Evolutionary conservation across 306 rosid species (phyloP).

Genomic region (Malus fusca): DNA sequence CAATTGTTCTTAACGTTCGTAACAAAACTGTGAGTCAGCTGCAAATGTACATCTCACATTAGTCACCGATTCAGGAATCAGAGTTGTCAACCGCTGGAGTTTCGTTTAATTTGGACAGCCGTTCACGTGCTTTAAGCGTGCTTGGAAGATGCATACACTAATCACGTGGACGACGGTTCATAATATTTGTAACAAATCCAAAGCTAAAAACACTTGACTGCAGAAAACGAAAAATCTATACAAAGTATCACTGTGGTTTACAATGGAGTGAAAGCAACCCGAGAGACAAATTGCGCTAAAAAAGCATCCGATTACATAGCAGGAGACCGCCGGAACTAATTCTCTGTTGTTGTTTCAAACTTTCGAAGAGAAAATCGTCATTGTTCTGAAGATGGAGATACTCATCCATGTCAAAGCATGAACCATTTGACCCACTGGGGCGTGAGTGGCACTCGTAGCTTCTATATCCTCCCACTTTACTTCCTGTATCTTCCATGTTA

Average conservation of each 20-base stretch:
- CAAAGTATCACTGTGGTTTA: constrained; percentile 16
- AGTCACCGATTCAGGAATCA: neutral
- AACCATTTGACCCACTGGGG: constrained; percentile 34
- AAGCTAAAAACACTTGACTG: neutral
- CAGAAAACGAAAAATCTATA: constrained; percentile 5
- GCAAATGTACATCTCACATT: neutral
- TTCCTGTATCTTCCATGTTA: constrained; percentile 39
- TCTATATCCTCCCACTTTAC: constrained; percentile 31
- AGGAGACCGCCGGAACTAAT: constrained; percentile 57
- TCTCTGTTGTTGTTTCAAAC: constrained; percentile 55
- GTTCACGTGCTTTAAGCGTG: neutral
- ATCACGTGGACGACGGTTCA: neutral
- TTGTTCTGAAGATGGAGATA: constrained; percentile 50
- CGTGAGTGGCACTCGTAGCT: constrained; percentile 16
- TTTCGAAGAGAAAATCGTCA: constrained; percentile 62
- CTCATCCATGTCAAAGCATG: constrained; percentile 51
- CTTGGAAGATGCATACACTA: neutral
- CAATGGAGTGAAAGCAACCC: neutral
- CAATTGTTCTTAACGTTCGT: neutral
- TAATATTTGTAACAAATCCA: neutral
- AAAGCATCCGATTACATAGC: constrained; percentile 48
- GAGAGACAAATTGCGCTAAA: constrained; percentile 20
- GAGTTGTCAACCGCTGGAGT: neutral
- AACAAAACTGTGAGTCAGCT: neutral
- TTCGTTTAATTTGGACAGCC: neutral